Evolutionary conservation across 108 stramenopile genomes (phyloP), one percentile per base, ranked within the genome.

Genomic region (Nitzschia sp.): DNA sequence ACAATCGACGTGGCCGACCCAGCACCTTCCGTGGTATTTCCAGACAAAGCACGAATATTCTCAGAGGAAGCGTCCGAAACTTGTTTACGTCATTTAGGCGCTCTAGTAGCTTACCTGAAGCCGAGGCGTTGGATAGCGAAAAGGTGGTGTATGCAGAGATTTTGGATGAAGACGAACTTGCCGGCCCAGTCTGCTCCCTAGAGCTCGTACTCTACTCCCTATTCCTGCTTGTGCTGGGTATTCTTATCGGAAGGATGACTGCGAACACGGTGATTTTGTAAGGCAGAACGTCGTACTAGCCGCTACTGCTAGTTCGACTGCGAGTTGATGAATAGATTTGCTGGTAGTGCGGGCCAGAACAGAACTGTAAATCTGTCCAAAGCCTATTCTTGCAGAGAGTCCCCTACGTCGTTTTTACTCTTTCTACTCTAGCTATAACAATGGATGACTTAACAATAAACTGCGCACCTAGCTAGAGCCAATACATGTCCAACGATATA

Each of bases 111-210:
- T 51, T 51, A 23, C 49, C 49, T 4, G 49, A 51, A 51, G 49
- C 49, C 17, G 49, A 51, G 21, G 21, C 21, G 4, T n/a, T 51
- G n/a, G 49, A 51, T 51, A 19, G 18, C 18, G 49, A 51, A 51
- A 51, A 19, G 49, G 49, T 51, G 4, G 49, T 51, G 18, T 51
- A 51, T 51, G 49, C 49, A 9, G 49, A 51, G 21, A 23, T 51
- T 4, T 5, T 51, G 21, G n/a, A 51, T 21, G 19, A 51, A 8
- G 49, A 51, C 49, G 49, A 51, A 9, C 17, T 4, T 51, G 49
- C 4, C 21, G 49, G n/a, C 5, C 5, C 21, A 4, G 4, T 51
- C 21, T 51, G 49, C 21, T 21, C 21, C 49, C n/a, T 23, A 4
- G 49, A 17, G 4, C 49, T 51, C 8, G 13, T 51, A 4, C 49